Evolutionary conservation across 495 filamentous ascomycete species (phyloP).

Genomic region (Neurospora sp.): DNA sequence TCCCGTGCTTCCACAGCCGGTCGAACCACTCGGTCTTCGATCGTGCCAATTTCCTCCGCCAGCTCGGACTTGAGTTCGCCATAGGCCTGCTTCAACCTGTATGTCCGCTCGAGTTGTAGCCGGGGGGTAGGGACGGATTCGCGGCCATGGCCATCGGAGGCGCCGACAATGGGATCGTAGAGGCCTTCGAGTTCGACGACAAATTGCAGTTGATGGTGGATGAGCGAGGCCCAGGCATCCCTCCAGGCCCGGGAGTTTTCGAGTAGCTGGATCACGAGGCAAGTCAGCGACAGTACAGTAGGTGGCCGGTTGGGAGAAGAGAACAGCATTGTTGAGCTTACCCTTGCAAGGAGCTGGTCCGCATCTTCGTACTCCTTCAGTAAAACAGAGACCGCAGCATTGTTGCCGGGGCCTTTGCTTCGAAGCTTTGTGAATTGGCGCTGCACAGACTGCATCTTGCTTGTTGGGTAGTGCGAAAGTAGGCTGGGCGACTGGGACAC

Average conservation of each 20-base stretch:
- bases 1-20: constrained; percentile 66
- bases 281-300: constrained; percentile 2
- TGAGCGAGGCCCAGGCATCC: constrained; percentile 72
- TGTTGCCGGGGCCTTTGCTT: constrained; percentile 60
- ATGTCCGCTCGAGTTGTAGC: constrained; percentile 53
- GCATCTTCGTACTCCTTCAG: constrained; percentile 79
- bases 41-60: constrained; percentile 57
- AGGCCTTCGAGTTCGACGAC: constrained; percentile 63
- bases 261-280: constrained; percentile 51
- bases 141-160: constrained; percentile 40
- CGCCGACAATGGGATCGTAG: constrained; percentile 72
- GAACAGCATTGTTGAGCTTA: constrained; percentile 21
- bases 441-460: constrained; percentile 70
- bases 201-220: constrained; percentile 59
- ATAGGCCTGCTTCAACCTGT: constrained; percentile 58
- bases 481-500: neutral
- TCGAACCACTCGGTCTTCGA: constrained; percentile 63
- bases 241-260: constrained; percentile 74
- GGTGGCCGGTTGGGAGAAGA: neutral
- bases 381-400: constrained; percentile 65
- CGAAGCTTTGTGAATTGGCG: constrained; percentile 63
- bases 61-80: constrained; percentile 67
- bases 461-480: neutral
- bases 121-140: constrained; percentile 53
- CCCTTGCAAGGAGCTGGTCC: constrained; percentile 65